Base-by-base conservation (phyloP, 495 filamentous ascomycete genomes). In the Penicillium chermesinum region DNA sequence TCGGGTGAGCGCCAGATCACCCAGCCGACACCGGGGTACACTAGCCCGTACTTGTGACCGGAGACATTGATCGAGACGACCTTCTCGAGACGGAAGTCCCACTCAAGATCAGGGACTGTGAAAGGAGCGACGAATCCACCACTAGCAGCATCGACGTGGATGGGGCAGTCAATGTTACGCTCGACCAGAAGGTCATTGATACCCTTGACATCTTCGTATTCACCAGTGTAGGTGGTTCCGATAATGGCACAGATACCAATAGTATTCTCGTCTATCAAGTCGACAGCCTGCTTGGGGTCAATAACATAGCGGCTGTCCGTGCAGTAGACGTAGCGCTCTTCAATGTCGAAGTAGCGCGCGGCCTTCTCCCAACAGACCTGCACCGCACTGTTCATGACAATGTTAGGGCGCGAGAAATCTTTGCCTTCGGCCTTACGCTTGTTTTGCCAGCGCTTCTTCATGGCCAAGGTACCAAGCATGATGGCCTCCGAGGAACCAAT, bases 351-450 rank as follows among this genome's bases (percentile, higher is more conserved):
- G 72, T 96, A 96, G 20, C 90, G 78, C n/a, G 88, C 85, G 0
- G 90, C 90, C 69, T 95, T 95, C 72, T 95, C 89, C 89, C 89
- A 95, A 77, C 88, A 94, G 18, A 95, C 90, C 71, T 96, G 90
- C 1, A 95, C 90, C 21, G 90, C 89, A 17, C 86, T 85, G 53
- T 83, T 89, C 89, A 96, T 94, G 75, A 96, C 68, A 49, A 96
- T 85, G 70, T 96, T 96, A 38, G 90, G 90, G 10, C 72, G 74
- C 48, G 87, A 82, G 51, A 51, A 74, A 50, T 88, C 77, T 71
- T 90, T 89, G 44, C 88, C 88, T 25, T 75, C 85, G 22, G 81
- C 87, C 54, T 82, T 76, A 54, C 89, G 85, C 71, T 82, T 80
- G 63, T 91, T 89, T 71, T 88, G 83, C 90, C 90, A 96, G 52